A percentile compares a stretch with the other conserved stretches of the same genome.
phyloP scores from a whole-genome alignment of 2,329 filamentous ascomycete genomes.

The Tolypocladium album region DNA sequence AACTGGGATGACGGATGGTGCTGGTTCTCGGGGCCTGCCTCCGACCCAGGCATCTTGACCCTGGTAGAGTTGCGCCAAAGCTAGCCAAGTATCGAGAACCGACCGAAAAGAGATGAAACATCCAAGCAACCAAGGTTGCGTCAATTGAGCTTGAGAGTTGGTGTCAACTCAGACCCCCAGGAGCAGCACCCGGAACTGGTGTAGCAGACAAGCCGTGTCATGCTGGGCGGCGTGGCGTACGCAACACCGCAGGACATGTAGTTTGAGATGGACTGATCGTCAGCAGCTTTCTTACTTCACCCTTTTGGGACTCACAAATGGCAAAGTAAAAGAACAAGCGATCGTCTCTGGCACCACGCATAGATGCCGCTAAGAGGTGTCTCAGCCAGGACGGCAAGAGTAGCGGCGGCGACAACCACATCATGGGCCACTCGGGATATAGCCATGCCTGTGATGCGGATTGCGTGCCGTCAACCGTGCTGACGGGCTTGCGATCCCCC shows the following conservation, averaged over 20 bases:
- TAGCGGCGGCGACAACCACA: not conserved
- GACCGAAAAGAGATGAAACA: not conserved
- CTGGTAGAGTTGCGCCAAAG: not conserved
- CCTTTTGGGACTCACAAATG: not conserved
- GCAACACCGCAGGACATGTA: not conserved
- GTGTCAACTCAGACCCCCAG: not conserved
- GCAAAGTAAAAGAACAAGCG: not conserved
- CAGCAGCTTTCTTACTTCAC: not conserved
- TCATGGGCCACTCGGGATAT: not conserved
- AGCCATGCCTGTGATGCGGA: not conserved
- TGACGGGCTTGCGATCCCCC: not conserved
- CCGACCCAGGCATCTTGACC: not conserved
- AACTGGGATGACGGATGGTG: not conserved
- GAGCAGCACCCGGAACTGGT: not conserved
- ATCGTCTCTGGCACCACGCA: not conserved
- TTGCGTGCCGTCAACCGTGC: not conserved
- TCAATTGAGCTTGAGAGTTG: too few species aligned
- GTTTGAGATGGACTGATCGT: not conserved
- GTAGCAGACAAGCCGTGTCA: not conserved
- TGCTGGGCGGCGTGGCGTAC: not conserved
- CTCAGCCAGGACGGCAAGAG: not conserved
- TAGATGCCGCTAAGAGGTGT: not conserved
- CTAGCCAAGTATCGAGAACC: not conserved
- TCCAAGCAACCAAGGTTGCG: not conserved
- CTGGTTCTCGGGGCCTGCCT: constrained; percentile 3